Conservation (phyloP, 345 rosid species). For the Euphorbia pulcherrima region DNA sequence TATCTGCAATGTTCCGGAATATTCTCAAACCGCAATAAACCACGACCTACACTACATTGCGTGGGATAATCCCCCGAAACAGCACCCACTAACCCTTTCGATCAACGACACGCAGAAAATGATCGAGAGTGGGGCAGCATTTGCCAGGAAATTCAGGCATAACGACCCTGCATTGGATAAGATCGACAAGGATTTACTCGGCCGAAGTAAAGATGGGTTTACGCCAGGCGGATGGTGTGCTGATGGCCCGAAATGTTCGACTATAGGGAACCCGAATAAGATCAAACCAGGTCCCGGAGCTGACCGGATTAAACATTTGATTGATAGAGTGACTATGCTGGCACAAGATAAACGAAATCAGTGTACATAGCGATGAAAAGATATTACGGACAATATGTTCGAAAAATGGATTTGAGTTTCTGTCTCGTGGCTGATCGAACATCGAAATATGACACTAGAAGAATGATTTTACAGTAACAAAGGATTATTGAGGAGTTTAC, state of each 20-base stretch:
- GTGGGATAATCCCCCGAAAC: slow-evolving; percentile 92
- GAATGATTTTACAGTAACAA: background rate
- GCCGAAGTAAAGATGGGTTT: slow-evolving; percentile 52
- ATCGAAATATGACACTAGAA: background rate
- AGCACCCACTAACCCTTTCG: slow-evolving; percentile 81
- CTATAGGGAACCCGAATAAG: slow-evolving; percentile 57
- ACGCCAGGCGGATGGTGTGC: slow-evolving; percentile 98
- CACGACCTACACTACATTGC: slow-evolving; percentile 93
- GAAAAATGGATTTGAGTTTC: background rate
- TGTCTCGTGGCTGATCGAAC: background rate
- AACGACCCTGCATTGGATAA: slow-evolving; percentile 55
- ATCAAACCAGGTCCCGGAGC: slow-evolving; percentile 77
- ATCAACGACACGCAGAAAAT: slow-evolving; percentile 61
- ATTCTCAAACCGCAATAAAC: slow-evolving; percentile 57
- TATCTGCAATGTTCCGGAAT: slow-evolving; percentile 85
- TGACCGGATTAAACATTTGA: slow-evolving; percentile 52
- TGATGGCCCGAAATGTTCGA: slow-evolving; percentile 60
- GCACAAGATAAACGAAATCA: slow-evolving; percentile 49
- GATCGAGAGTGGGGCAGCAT: slow-evolving; percentile 77
- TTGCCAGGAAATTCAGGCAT: slow-evolving; percentile 73
- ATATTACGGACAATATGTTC: background rate
- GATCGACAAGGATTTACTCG: slow-evolving; percentile 70
- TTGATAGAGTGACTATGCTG: slow-evolving; percentile 43
- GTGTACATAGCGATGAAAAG: slow-evolving; percentile 58
- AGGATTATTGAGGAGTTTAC: background rate